These are phyloP conservation scores for Cladosporium sp. DNA, from an alignment of 2,329 filamentous ascomycete genomes.

Conservation along the genomic window DNA sequence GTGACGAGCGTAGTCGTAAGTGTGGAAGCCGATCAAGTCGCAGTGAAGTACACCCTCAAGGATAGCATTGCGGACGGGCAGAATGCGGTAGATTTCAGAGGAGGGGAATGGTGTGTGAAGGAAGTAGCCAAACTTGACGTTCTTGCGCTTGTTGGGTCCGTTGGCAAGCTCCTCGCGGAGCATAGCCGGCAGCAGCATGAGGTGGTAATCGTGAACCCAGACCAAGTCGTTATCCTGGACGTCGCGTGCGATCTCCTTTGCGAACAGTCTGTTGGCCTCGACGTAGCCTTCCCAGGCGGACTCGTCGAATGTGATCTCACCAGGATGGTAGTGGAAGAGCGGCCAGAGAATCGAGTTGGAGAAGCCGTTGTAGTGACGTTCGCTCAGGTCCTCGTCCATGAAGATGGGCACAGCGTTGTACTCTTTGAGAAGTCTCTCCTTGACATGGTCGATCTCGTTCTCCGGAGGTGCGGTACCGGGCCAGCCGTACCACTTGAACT, in stretches of 20 bases:
- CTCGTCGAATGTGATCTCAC: conserved; percentile 97
- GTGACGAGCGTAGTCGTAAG: conserved; percentile 97
- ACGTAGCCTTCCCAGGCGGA: conserved; percentile 89
- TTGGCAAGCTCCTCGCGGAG: conserved; percentile 73
- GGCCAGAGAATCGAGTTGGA: conserved; percentile 98
- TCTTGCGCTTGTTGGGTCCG: conserved; percentile 67
- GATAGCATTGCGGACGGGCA: conserved; percentile 86
- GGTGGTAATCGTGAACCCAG: conserved; percentile 98
- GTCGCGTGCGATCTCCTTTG: conserved; percentile 78
- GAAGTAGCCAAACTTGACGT: conserved; percentile 98
- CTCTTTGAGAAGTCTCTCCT: conserved; percentile 74
- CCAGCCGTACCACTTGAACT: conserved; percentile 99
- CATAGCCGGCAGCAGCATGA: conserved; percentile 96
- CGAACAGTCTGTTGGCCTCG: conserved; percentile 89
- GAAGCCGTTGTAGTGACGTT: conserved; percentile 96
- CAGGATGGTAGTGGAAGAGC: conserved; percentile 96
- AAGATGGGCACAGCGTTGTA: conserved; percentile 90
- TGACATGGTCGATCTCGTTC: conserved; percentile 69
- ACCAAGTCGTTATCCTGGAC: conserved; percentile 91
- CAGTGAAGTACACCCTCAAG: conserved; percentile 85
- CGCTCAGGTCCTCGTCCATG: conserved; percentile 86
- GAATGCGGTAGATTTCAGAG: conserved; percentile 92
- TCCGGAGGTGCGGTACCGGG: conserved; percentile 89
- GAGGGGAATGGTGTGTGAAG: conserved; percentile 95
- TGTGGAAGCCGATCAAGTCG: conserved; percentile 96